Evolutionary conservation across 768 basidiomycete genomes (phyloP), one percentile per base, ranked within the genome.

Genomic region (Lentinula sp.): DNA sequence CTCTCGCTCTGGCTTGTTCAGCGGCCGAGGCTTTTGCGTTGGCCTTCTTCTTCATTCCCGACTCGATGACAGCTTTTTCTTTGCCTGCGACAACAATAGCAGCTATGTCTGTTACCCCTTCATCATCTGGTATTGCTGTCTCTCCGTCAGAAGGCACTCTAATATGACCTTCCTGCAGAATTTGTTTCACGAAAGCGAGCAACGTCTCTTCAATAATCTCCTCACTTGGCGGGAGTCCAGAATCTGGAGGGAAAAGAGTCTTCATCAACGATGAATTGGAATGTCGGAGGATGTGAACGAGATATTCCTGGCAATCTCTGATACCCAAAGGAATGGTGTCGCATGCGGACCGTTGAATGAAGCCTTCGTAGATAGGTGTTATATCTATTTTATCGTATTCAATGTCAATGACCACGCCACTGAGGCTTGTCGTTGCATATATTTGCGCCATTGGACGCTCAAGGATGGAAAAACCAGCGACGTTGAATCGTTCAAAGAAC

Each of bases 401-500:
- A 63, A 97, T 83, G 73, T 96, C 95, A 61, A 97, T 79, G 43
- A 93, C 84, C 53, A 96, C 73, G 51, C 93, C 92, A 59, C 74
- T 84, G 61, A 91, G 78, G 59, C 79, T 79, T 65, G 87, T 88
- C 15, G 83, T 83, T 20, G 93, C 85, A 72, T 91, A 95, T 48
- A 95, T 75, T 65, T 94, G 91, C 8, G 91, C 84, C 72, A 94
- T 82, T 20, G 94, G 88, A 0, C 93, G 90, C 60, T 95, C 89
- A 54, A 94, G 77, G 65, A 95, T 79, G 59, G 83, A 82, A 64
- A 95, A 84, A 15, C 86, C 91, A 8, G 95, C 88, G 32, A 90
- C 88, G 69, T 95, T 94, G 82, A 95, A 91, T 28, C 91, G 88
- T 69, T 96, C 94, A 67, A 97, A 97, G 74, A 95, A 92, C 42